Percentiles rank a stretch among this genome's conserved stretches.
phyloP scores from a whole-genome alignment of 768 basidiomycete genomes.

The Rhizopogon vesiculosus region DNA sequence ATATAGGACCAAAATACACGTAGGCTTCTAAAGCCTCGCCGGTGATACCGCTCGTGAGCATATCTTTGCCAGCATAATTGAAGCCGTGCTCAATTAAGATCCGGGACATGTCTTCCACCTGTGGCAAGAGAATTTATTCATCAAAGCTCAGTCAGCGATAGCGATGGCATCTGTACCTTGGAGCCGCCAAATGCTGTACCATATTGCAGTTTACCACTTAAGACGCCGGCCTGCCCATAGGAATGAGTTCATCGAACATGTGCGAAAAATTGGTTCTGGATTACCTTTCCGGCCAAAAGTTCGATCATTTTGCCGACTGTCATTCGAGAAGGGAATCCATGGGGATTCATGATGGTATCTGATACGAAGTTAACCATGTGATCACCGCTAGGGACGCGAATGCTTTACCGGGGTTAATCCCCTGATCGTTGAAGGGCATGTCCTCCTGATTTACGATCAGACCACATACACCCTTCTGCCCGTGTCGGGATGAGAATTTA shows the following conservation, averaged over 20 bases:
- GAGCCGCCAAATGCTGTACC: conserved; percentile 98
- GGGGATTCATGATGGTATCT: conserved; percentile 99
- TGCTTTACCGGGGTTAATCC: conserved; percentile 80
- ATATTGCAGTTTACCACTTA: conserved; percentile 86
- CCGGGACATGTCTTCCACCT: conserved; percentile 98
- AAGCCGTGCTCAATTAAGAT: conserved; percentile 94
- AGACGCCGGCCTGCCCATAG: conserved; percentile 71
- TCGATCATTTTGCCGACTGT: conserved; percentile 99
- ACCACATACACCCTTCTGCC: conserved; percentile 98
- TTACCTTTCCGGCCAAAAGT: conserved; percentile 88
- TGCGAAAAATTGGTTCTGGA: neutral
- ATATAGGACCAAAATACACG: conserved; percentile 98
- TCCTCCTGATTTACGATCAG: conserved; percentile 98
- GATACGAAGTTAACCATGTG: conserved; percentile 14
- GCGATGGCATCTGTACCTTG: conserved; percentile 49
- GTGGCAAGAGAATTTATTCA: conserved; percentile 5
- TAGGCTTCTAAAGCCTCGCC: conserved; percentile 96
- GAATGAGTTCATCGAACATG: neutral
- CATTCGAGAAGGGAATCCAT: conserved; percentile 99
- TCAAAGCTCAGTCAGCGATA: conserved; percentile 1
- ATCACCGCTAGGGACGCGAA: neutral
- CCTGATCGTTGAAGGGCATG: conserved; percentile 98
- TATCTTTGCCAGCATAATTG: conserved; percentile 98
- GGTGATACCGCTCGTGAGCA: conserved; percentile 97
- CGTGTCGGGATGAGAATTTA: conserved; percentile 97